These are phyloP conservation scores for Trichoderma harzianum DNA, from an alignment of 2,329 filamentous ascomycete genomes.

Conservation along the genomic window DNA sequence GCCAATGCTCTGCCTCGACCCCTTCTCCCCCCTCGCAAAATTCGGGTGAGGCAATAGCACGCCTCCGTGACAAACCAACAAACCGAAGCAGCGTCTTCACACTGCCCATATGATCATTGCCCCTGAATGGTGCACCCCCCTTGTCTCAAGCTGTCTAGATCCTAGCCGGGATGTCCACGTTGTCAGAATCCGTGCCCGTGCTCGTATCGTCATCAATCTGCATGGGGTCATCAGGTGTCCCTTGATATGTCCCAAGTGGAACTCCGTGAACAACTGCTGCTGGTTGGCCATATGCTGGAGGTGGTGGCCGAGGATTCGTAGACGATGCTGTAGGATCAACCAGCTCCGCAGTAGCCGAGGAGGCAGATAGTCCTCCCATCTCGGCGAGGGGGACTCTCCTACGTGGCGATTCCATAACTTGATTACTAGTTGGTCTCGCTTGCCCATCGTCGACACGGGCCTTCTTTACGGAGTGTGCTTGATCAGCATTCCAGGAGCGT, in stretches of 20 bases:
- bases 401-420: constrained; percentile 12
- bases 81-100: background rate
- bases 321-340: constrained; percentile 35
- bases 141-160: background rate
- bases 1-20: background rate
- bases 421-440: background rate
- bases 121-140: background rate
- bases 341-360: constrained; percentile 35
- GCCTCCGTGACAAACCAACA: background rate
- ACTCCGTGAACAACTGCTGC: background rate
- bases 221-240: constrained; percentile 29
- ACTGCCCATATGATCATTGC: background rate
- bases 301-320: constrained; percentile 23
- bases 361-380: constrained; percentile 35
- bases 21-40: background rate
- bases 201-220: constrained; percentile 24
- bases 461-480: constrained; percentile 24
- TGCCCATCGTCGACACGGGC: constrained; percentile 20
- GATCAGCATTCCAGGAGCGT: background rate
- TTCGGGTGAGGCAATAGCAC: background rate
- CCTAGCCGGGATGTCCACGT: constrained; percentile 31
- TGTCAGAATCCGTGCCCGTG: constrained; percentile 21
- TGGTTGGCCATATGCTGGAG: background rate
- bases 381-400: constrained; percentile 31
- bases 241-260: constrained; percentile 2